These are phyloP conservation scores for Zygosaccharomyces rouxii DNA, from an alignment of 805 yeast genomes.

Conservation along the genomic window DNA sequence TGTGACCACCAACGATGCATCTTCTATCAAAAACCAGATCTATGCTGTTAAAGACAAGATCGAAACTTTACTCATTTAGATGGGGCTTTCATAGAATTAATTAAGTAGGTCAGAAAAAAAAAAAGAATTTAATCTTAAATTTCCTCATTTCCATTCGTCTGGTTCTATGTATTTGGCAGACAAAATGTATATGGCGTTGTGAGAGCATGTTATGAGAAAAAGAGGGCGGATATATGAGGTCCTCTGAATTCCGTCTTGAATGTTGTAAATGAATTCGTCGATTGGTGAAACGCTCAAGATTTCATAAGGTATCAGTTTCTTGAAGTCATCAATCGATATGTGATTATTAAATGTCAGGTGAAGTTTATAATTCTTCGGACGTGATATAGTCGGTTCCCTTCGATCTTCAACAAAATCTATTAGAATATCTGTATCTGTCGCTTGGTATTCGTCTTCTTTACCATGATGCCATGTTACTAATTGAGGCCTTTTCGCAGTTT, in stretches of 20 bases:
- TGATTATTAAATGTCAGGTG: neutral
- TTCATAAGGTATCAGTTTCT: neutral
- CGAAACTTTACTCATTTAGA: slow-evolving; percentile 88
- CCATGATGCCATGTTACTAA: neutral
- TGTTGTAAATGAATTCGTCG: neutral
- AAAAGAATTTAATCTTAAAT: neutral
- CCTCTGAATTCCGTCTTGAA: neutral
- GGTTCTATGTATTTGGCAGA: neutral
- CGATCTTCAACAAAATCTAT: neutral
- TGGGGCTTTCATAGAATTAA: slow-evolving; percentile 1
- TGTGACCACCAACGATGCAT: slow-evolving; percentile 96
- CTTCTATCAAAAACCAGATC: slow-evolving; percentile 95
- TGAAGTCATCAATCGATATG: neutral
- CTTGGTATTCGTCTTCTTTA: neutral
- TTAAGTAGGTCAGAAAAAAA: neutral
- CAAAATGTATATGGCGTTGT: slow-evolving; percentile 5
- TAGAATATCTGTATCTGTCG: neutral
- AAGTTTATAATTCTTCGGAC: neutral
- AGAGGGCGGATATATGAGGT: slow-evolving; percentile 1
- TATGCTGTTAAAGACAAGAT: slow-evolving; percentile 98
- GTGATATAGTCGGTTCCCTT: neutral
- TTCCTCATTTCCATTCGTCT: neutral
- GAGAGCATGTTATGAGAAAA: slow-evolving; percentile 12
- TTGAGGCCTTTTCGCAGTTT: neutral
- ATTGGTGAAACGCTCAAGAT: slow-evolving; percentile 4